Conservation (phyloP, 805 yeast genomes). For the Nakazawaea pomicola region DNA sequence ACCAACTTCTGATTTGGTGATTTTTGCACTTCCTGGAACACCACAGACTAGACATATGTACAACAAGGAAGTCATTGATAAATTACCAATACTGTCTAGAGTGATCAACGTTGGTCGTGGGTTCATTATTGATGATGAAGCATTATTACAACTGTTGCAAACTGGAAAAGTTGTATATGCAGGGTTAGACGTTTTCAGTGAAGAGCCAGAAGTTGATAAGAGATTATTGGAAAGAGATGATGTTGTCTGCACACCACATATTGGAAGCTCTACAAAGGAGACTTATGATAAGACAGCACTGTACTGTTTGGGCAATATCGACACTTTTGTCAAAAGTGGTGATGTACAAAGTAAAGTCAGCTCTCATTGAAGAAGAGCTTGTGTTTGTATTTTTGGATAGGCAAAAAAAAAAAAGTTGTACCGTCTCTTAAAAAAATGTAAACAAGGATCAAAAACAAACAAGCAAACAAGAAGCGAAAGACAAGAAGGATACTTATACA, state of each 20-base stretch:
- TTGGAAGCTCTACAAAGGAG: constrained; percentile 63
- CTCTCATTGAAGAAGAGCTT: too few species aligned
- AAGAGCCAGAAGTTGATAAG: constrained; percentile 41
- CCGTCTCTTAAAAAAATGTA: too few species aligned
- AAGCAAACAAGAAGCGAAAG: not conserved
- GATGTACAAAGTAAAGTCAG: not conserved
- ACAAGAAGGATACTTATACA: not conserved
- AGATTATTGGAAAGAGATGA: constrained; percentile 26
- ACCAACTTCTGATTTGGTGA: constrained; percentile 48
- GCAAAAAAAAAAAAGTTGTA: not conserved
- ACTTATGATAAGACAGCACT: constrained; percentile 47
- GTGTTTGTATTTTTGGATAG: not conserved
- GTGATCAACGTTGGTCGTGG: constrained; percentile 79
- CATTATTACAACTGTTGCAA: constrained; percentile 53
- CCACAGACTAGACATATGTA: constrained; percentile 52
- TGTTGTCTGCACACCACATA: constrained; percentile 64
- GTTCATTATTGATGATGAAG: constrained; percentile 60
- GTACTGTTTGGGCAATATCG: constrained; percentile 52
- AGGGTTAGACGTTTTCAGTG: constrained; percentile 68
- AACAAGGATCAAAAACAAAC: not conserved
- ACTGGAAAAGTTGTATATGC: constrained; percentile 57
- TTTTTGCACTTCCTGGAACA: constrained; percentile 64
- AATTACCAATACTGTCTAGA: constrained; percentile 49
- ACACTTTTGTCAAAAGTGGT: constrained; percentile 17
- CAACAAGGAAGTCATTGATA: constrained; percentile 39